These are phyloP conservation scores for Fraxinus nigra DNA, from an alignment of 305 asterid species.

Conservation along the genomic window DNA sequence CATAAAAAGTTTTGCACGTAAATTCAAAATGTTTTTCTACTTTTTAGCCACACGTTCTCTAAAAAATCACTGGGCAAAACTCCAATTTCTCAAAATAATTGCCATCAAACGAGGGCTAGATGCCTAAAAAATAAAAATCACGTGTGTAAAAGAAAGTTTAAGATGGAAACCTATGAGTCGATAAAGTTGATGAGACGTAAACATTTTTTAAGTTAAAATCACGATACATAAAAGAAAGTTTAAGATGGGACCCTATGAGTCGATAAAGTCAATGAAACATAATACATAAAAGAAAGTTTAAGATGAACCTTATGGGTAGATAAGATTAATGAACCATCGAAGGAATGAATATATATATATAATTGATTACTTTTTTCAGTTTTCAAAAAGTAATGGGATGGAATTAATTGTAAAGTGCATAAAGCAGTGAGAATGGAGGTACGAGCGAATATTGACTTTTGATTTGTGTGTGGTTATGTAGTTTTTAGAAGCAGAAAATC, in stretches of 20 bases:
- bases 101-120: neutral
- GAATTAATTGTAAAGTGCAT: neutral
- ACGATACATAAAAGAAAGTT: neutral
- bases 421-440: neutral
- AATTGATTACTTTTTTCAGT: neutral
- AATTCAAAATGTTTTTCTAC: no score
- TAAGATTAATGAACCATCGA: neutral
- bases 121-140: neutral
- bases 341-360: neutral
- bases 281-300: neutral
- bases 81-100: no score
- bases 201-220: no score
- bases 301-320: neutral
- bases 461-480: neutral
- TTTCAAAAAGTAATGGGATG: neutral
- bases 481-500: slow-evolving; percentile 20
- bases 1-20: no score
- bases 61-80: no score
- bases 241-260: neutral
- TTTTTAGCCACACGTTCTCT: no score
- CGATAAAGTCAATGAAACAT: neutral
- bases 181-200: no score
- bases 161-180: neutral
- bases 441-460: neutral
- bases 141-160: neutral